Percentiles rank a stretch among this genome's conserved stretches.
Conservation (phyloP, 495 filamentous ascomycete species). For the Hypoxylon trugodes region DNA sequence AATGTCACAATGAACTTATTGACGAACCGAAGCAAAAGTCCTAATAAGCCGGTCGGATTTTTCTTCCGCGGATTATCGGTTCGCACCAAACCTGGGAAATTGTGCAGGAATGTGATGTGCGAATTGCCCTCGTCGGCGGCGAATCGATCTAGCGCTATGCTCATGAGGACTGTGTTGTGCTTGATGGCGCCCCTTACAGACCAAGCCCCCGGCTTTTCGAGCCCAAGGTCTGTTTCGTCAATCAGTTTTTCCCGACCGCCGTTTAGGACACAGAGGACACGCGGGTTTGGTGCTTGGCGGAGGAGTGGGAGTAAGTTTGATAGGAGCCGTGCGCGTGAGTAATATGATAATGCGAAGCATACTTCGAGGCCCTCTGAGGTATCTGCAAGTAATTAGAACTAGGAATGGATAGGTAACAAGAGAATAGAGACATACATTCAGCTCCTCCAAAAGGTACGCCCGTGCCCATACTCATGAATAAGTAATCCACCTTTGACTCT, state of each 20-base stretch:
- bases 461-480: slow-evolving; percentile 37
- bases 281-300: slow-evolving; percentile 8
- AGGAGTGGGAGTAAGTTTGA: slow-evolving; percentile 16
- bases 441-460: slow-evolving; percentile 12
- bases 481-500: slow-evolving; percentile 29
- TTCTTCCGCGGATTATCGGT: too few species aligned
- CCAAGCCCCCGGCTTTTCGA: slow-evolving; percentile 13
- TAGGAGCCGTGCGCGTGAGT: slow-evolving; percentile 25
- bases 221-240: slow-evolving; percentile 25
- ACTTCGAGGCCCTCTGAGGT: slow-evolving; percentile 28
- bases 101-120: too few species aligned
- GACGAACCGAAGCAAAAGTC: too few species aligned
- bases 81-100: too few species aligned
- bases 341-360: slow-evolving; percentile 30
- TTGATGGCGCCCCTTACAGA: too few species aligned
- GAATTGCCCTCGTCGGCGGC: too few species aligned
- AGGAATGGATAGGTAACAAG: not conserved
- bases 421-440: not conserved
- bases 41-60: too few species aligned
- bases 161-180: too few species aligned
- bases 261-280: slow-evolving; percentile 36
- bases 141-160: too few species aligned
- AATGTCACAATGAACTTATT: not conserved
- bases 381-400: not conserved
- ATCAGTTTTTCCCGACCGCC: slow-evolving; percentile 26